Conservation (phyloP, 2,329 filamentous ascomycete genomes). For the Oidium heveae region DNA sequence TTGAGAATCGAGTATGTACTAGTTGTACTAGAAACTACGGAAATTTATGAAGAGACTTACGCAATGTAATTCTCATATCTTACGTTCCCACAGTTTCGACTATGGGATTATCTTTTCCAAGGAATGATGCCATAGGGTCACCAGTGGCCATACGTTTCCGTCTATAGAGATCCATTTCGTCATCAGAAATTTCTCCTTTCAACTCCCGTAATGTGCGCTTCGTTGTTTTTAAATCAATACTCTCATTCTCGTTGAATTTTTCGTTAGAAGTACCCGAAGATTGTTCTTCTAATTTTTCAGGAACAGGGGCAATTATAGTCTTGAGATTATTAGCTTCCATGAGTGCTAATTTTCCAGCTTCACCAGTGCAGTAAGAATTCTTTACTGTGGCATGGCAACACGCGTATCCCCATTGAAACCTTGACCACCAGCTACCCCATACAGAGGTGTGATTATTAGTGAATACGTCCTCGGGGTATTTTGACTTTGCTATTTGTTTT, state of each 20-base stretch:
- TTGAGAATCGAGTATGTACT: no score
- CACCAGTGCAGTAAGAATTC: conserved; percentile 93
- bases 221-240: conserved; percentile 18
- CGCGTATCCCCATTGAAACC: conserved; percentile 86
- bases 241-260: background rate
- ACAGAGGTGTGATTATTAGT: conserved; percentile 80
- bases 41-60: no score
- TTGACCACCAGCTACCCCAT: conserved; percentile 94
- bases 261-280: conserved; percentile 10
- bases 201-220: conserved; percentile 62
- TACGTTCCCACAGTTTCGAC: no score
- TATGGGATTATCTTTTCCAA: background rate
- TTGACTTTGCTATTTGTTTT: conserved; percentile 54
- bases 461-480: conserved; percentile 71
- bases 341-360: conserved; percentile 60
- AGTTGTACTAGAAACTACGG: no score
- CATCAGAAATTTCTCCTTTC: conserved; percentile 44
- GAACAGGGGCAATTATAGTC: conserved; percentile 17
- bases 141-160: conserved; percentile 42
- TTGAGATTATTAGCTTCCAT: conserved; percentile 44
- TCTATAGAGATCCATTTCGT: conserved; percentile 68
- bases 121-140: conserved; percentile 1
- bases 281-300: conserved; percentile 11
- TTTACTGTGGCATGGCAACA: conserved; percentile 88
- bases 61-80: no score